phyloP scores from a whole-genome alignment of 805 yeast species.

The Ogataea thermomethanolica region DNA sequence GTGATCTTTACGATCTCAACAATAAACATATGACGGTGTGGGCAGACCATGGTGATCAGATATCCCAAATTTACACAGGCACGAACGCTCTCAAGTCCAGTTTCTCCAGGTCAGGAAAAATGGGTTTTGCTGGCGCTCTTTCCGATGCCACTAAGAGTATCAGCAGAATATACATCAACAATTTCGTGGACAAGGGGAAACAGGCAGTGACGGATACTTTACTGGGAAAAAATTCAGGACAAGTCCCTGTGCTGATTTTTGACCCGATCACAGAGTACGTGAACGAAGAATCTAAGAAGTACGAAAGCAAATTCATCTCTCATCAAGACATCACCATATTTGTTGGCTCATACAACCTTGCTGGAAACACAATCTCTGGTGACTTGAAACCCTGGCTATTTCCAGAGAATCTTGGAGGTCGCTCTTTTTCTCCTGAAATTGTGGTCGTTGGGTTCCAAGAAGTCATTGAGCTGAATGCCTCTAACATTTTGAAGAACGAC shows the following conservation, averaged over 20 bases:
- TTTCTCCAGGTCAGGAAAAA: constrained; percentile 90
- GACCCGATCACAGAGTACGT: constrained; percentile 90
- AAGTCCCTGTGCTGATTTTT: constrained; percentile 65
- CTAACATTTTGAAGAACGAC: constrained; percentile 84
- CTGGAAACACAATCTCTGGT: constrained; percentile 58
- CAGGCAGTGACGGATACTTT: constrained; percentile 87
- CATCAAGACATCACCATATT: constrained; percentile 59
- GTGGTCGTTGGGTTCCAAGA: constrained; percentile 93
- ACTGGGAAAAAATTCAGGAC: constrained; percentile 76
- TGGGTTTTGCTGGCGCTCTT: constrained; percentile 96
- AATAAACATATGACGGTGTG: constrained; percentile 81
- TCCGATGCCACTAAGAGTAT: constrained; percentile 96
- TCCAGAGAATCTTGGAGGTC: constrained; percentile 57
- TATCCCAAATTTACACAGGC: constrained; percentile 94
- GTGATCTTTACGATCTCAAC: constrained; percentile 47
- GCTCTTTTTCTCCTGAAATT: constrained; percentile 60
- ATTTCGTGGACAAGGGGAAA: constrained; percentile 87
- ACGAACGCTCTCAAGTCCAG: constrained; percentile 96
- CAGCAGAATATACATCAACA: constrained; percentile 90
- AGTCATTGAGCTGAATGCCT: constrained; percentile 87
- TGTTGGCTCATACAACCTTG: constrained; percentile 84
- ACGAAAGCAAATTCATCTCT: constrained; percentile 54
- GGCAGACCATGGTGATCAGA: constrained; percentile 99
- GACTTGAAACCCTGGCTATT: constrained; percentile 80
- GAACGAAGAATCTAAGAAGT: constrained; percentile 53